Evolutionary conservation across 2,329 filamentous ascomycete species (phyloP), one percentile per base, ranked within the genome.

Genomic region (Fusarium sp.): DNA sequence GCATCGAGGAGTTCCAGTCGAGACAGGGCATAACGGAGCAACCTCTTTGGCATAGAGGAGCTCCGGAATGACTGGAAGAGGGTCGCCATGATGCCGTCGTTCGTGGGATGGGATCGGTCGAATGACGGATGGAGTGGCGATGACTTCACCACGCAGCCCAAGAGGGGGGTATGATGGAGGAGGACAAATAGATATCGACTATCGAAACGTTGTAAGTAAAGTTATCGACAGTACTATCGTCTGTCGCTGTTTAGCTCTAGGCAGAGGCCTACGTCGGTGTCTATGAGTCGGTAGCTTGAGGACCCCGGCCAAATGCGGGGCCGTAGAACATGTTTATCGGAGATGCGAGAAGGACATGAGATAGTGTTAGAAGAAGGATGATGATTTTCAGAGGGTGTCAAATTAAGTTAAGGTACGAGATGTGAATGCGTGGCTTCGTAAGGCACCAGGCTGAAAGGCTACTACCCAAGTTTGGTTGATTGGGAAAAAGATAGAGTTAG

Each of bases 1-100:
- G 93, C 91, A 75, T 98, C 96, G 61, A 99, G 87, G 55, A 97
- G 85, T 72, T 97, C 94, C 60, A 97, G 85, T 58, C 90, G 89
- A 23, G 91, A 91, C 40, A 99, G 83, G 48, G 90, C 93, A 82
- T 96, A 97, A 71, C 93, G 90, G 69, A 98, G 86, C 73, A 98
- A 85, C 78, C 91, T 90, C 85, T 96, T 97, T 81, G 94, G 92
- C 84, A 97, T 93, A 71, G 88, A 92, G 67, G 93, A 88, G 77
- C 80, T 84, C 73, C 83, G 80, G 74, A 89, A 88, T 58, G 84
- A 85, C 79, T 84, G 90, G 74, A 96, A 87, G 76, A 92, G 89
- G 76, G 86, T 89, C 53, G 90, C 88, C 91, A 94, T 94, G 78
- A 63, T 78, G 76, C 63, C 50, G 63, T 67, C 39, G 43, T 55